Evolutionary conservation across 1,284 basidiomycete genomes (phyloP).

Genomic region (Porodaedalea pini): DNA sequence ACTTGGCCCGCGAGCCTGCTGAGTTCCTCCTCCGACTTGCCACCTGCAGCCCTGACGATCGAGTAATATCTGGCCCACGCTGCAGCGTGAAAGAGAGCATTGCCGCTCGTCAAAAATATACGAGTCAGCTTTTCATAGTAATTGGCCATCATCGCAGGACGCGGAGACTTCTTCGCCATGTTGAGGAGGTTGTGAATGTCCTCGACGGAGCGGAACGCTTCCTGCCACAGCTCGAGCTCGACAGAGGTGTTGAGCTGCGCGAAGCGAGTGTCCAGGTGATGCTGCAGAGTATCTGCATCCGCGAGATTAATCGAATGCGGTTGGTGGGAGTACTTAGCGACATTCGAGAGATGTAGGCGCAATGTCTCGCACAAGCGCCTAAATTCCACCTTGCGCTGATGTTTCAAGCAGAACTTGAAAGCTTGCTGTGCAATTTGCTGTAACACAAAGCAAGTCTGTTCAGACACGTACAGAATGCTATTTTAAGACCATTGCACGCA

Average conservation of each 20-base stretch:
- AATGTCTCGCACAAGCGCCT: slow-evolving; percentile 96
- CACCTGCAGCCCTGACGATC: slow-evolving; percentile 61
- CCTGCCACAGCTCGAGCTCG: slow-evolving; percentile 98
- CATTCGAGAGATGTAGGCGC: slow-evolving; percentile 91
- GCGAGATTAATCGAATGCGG: slow-evolving; percentile 96
- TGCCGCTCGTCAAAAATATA: slow-evolving; percentile 93
- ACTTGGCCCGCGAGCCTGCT: slow-evolving; percentile 87
- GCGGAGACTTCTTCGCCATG: slow-evolving; percentile 84
- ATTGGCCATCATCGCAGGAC: slow-evolving; percentile 96
- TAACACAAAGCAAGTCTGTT: background rate
- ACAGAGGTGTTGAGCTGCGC: slow-evolving; percentile 98
- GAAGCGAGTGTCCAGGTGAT: slow-evolving; percentile 97
- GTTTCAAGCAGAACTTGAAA: slow-evolving; percentile 93
- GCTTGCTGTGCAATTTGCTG: slow-evolving; percentile 96
- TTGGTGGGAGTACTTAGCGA: slow-evolving; percentile 95
- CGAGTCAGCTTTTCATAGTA: slow-evolving; percentile 98
- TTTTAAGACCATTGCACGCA: slow-evolving; percentile 35
- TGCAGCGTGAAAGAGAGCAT: slow-evolving; percentile 94
- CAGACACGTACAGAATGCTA: background rate
- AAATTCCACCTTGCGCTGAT: slow-evolving; percentile 96
- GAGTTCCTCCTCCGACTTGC: slow-evolving; percentile 75
- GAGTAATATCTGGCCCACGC: slow-evolving; percentile 90
- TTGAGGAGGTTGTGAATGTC: slow-evolving; percentile 96
- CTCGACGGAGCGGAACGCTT: slow-evolving; percentile 97
- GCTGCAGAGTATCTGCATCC: slow-evolving; percentile 94